Evolutionary conservation across 2,329 filamentous ascomycete species (phyloP), one percentile per base, ranked within the genome.

Genomic region (Aspergillus ruber): DNA sequence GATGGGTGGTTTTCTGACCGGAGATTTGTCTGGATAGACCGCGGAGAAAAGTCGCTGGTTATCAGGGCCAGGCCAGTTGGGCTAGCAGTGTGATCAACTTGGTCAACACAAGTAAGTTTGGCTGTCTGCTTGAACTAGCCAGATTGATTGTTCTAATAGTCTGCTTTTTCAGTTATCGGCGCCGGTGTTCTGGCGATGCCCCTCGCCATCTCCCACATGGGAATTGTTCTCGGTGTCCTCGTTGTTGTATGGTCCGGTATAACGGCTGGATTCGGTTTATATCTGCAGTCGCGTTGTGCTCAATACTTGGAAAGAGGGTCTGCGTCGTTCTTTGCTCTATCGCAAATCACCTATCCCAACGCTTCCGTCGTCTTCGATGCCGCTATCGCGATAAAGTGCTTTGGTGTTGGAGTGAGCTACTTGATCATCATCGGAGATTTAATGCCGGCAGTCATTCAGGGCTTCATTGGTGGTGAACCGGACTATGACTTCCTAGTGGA

Each of bases 381-480:
- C 6, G 93, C 93, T 5, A 98, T 98, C 64, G 90, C 91, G 10
- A 83, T 98, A 63, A 98, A 98, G 68, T 98, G 93, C 70, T 98
- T 98, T 65, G 93, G 93, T 33, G 93, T 98, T 8, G 93, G 88
- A 18, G 88, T 97, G 50, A 96, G 90, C 59, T 98, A 98, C 71
- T 81, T 98, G 60, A 98, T 98, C 63, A 97, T 98, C 62, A 97
- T 98, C 58, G 93, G 93, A 44, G 93, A 98, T 66, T 74, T 98
- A 53, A 98, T 98, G 93, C 93, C 93, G 1, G 91, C 90, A 35
- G 93, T 98, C 8, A 83, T 93, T 20, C 74, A 82, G 51, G 93
- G 90, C 4, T 91, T 98, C 67, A 81, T 82, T 51, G 77, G 80
- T 42, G 73, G 75, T 43, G 79, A 80, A 17, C 80, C 77, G 15